A percentile compares a stretch with the other conserved stretches of the same genome.
Evolutionary conservation across 805 yeast genomes (phyloP).

Genomic region (Monosporozyma aquatica): DNA sequence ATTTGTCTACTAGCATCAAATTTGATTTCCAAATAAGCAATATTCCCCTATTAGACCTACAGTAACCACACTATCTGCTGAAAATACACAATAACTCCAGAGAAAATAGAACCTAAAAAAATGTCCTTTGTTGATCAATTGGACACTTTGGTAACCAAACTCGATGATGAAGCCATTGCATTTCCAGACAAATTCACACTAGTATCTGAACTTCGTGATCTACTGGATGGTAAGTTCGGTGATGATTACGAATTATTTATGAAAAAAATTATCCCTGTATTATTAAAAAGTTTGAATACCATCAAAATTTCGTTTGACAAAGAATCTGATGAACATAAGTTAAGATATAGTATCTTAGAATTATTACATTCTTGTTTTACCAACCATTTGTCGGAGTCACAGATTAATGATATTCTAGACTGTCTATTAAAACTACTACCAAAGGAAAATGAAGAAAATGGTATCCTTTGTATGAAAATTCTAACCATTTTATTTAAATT

Average conservation of each 20-base stretch:
- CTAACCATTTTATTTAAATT: conserved; percentile 79
- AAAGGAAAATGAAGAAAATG: conserved; percentile 90
- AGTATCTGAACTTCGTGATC: conserved; percentile 75
- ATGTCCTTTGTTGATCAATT: conserved; percentile 40
- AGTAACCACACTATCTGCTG: too few species aligned
- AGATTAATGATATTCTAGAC: conserved; percentile 51
- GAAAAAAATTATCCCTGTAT: conserved; percentile 58
- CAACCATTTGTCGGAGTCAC: conserved; percentile 72
- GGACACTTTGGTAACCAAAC: conserved; percentile 57
- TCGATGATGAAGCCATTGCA: conserved; percentile 47
- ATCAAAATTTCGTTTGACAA: conserved; percentile 67
- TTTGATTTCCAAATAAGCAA: too few species aligned
- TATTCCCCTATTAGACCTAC: too few species aligned
- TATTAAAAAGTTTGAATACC: conserved; percentile 50
- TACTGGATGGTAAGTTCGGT: conserved; percentile 74
- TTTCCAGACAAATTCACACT: conserved; percentile 54
- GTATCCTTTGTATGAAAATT: conserved; percentile 81
- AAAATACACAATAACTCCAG: too few species aligned
- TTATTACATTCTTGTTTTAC: conserved; percentile 72
- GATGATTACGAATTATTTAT: conserved; percentile 76
- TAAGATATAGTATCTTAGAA: conserved; percentile 69
- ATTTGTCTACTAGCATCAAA: too few species aligned
- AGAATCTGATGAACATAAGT: conserved; percentile 62
- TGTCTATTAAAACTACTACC: conserved; percentile 49
- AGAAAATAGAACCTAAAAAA: too few species aligned